Percentiles rank a stretch among this genome's conserved stretches.
These are phyloP conservation scores for Oenanthe sinensis DNA, from an alignment of 129 eudicot genomes.

Conservation along the genomic window DNA sequence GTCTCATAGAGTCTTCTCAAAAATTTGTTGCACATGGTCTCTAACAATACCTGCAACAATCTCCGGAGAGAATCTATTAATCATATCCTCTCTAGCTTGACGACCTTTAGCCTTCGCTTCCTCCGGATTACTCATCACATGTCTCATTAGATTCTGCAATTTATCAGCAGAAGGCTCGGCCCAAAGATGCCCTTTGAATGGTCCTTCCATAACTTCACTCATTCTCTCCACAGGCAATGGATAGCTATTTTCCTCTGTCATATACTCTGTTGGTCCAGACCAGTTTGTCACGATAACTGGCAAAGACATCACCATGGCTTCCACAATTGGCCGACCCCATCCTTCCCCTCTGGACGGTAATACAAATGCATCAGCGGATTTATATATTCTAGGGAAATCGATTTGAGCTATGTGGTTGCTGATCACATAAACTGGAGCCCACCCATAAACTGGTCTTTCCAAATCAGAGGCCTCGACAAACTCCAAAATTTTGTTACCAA, in stretches of 20 bases:
- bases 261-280: slow-evolving; percentile 86
- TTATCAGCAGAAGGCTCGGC: slow-evolving; percentile 71
- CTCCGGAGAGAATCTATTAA: slow-evolving; percentile 49
- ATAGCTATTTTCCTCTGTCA: slow-evolving; percentile 60
- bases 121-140: slow-evolving; percentile 47
- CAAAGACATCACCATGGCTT: slow-evolving; percentile 82
- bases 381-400: slow-evolving; percentile 60
- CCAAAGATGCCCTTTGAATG: slow-evolving; percentile 78
- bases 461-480: slow-evolving; percentile 41
- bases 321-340: slow-evolving; percentile 89
- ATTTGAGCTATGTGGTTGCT: slow-evolving; percentile 60
- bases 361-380: slow-evolving; percentile 60
- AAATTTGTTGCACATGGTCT: slow-evolving; percentile 35
- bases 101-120: slow-evolving; percentile 64
- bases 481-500: slow-evolving; percentile 62
- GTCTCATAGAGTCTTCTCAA: slow-evolving; percentile 23
- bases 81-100: slow-evolving; percentile 68
- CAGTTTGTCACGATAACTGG: slow-evolving; percentile 79
- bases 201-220: slow-evolving; percentile 77
- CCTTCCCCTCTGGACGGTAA: slow-evolving; percentile 88
- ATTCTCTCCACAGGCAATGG: slow-evolving; percentile 52
- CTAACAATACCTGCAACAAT: slow-evolving; percentile 48
- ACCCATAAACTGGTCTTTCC: slow-evolving; percentile 45
- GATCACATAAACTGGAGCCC: slow-evolving; percentile 70
- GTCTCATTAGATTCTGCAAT: slow-evolving; percentile 51